These are phyloP conservation scores for Aciculoconidium aculeatum DNA, from an alignment of 805 yeast species.

Conservation along the genomic window DNA sequence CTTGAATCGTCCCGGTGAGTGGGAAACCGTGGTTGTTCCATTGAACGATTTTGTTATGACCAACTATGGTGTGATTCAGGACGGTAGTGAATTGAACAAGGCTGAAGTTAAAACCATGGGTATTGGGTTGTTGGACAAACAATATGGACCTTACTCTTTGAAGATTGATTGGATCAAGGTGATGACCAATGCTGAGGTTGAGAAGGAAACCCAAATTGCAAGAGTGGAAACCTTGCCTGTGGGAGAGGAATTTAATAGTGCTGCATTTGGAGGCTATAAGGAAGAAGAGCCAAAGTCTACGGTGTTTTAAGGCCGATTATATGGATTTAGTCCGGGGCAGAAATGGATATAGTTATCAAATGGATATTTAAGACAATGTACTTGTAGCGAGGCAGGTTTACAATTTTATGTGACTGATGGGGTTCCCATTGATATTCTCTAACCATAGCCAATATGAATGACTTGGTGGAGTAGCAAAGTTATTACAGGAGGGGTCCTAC, in stretches of 20 bases:
- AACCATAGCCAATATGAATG: too few relatives aligned
- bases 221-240: constrained; percentile 18
- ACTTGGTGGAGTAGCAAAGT: too few relatives aligned
- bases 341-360: too few relatives aligned
- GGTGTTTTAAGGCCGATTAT: constrained; percentile 19
- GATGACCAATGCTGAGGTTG: constrained; percentile 50
- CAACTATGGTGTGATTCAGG: constrained; percentile 64
- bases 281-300: constrained; percentile 30
- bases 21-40: constrained; percentile 82
- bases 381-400: too few relatives aligned
- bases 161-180: constrained; percentile 71
- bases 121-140: constrained; percentile 69
- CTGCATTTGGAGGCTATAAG: constrained; percentile 16
- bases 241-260: constrained; percentile 6
- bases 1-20: constrained; percentile 61
- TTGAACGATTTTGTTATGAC: constrained; percentile 76
- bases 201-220: constrained; percentile 32
- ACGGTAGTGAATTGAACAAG: constrained; percentile 52
- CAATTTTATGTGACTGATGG: too few relatives aligned
- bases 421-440: too few relatives aligned
- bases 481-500: too few relatives aligned
- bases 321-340: too few relatives aligned
- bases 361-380: too few relatives aligned
- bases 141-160: constrained; percentile 68
- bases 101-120: constrained; percentile 68